Evolutionary conservation across 1,284 basidiomycete genomes (phyloP).

Genomic region (Afroboletus lepidellus): DNA sequence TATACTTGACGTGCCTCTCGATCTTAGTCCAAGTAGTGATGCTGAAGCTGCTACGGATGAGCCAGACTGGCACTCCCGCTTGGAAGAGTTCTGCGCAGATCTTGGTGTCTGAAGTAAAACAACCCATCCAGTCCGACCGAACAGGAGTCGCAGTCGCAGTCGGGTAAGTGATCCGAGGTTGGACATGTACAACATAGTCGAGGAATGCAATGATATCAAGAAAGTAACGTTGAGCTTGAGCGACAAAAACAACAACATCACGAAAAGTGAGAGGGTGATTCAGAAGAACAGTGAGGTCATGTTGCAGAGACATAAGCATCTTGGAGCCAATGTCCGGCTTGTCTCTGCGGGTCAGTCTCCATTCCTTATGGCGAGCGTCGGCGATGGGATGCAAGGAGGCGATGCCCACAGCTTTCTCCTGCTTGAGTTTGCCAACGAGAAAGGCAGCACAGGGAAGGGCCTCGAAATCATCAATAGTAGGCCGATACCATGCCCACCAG

Average conservation of each 20-base stretch:
- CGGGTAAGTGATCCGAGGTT: not conserved
- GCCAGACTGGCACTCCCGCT: conserved; percentile 4
- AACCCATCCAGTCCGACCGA: conserved; percentile 2
- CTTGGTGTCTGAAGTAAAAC: not conserved
- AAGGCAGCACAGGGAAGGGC: not conserved
- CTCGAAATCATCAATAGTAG: not conserved
- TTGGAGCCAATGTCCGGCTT: conserved; percentile 4
- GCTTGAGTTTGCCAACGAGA: conserved; percentile 1
- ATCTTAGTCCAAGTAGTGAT: not conserved
- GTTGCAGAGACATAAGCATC: not conserved
- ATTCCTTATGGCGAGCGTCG: not conserved
- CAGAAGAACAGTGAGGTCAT: not conserved
- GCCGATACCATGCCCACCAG: conserved; percentile 11
- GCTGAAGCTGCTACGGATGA: not conserved
- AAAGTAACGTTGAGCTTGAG: conserved; percentile 1
- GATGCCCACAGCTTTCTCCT: not conserved
- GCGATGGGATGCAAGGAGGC: not conserved
- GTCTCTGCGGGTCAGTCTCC: not conserved
- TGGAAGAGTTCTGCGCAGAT: not conserved
- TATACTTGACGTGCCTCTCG: not conserved
- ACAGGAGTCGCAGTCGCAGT: not conserved
- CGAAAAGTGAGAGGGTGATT: conserved; percentile 1
- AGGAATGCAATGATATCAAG: conserved; percentile 2
- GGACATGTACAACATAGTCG: not conserved
- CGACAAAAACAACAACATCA: not conserved